Conservation (phyloP, 139 green algal genomes). For the Picochlorum sp. region DNA sequence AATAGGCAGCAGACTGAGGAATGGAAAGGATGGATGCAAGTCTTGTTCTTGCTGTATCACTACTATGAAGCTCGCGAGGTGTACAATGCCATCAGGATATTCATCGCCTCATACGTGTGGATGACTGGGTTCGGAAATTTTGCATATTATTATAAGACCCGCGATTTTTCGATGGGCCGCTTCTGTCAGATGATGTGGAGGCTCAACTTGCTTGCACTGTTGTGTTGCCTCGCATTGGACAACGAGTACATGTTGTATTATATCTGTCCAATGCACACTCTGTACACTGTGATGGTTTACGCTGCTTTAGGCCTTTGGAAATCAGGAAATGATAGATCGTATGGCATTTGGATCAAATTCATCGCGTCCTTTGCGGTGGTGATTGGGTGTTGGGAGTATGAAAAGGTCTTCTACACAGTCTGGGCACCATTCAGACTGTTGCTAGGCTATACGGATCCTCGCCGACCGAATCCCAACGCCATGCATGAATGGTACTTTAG, state of each 20-base stretch:
- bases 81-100: slow-evolving; percentile 97
- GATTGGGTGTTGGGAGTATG: slow-evolving; percentile 78
- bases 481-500: slow-evolving; percentile 92
- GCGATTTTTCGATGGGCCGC: slow-evolving; percentile 57
- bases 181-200: slow-evolving; percentile 96
- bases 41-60: slow-evolving; percentile 94
- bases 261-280: slow-evolving; percentile 98
- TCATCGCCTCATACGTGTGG: slow-evolving; percentile 95
- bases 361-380: slow-evolving; percentile 43
- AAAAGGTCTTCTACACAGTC: slow-evolving; percentile 78
- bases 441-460: slow-evolving; percentile 78
- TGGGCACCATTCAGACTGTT: slow-evolving; percentile 76
- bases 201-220: slow-evolving; percentile 86
- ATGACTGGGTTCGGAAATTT: slow-evolving; percentile 98
- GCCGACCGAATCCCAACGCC: slow-evolving; percentile 51
- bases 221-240: slow-evolving; percentile 66
- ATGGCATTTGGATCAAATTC: slow-evolving; percentile 55
- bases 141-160: slow-evolving; percentile 84
- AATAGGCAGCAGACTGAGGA: slow-evolving; percentile 94
- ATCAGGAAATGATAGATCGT: slow-evolving; percentile 54
- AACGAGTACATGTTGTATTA: slow-evolving; percentile 99
- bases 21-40: slow-evolving; percentile 95
- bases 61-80: slow-evolving; percentile 87
- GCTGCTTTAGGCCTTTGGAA: slow-evolving; percentile 49
- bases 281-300: slow-evolving; percentile 93